phyloP scores from a whole-genome alignment of 148 eudicot species.

The Amaranthus cruentus region DNA sequence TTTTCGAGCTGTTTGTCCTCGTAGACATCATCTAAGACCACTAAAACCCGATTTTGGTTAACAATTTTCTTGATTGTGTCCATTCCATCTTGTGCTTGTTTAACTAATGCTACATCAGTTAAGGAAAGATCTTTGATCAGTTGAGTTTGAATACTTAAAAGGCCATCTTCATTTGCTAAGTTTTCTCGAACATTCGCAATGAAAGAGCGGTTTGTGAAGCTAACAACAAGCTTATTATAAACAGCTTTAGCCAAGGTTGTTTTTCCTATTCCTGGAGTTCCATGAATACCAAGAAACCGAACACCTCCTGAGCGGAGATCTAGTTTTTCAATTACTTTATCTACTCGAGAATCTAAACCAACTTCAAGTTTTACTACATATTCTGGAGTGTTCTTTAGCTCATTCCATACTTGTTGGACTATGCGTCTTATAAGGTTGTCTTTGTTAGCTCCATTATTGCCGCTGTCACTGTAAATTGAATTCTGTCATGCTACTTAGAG shows the following conservation, averaged over 20 bases:
- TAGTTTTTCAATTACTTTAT: conserved; percentile 26
- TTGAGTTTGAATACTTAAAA: conserved; percentile 22
- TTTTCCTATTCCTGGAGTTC: conserved; percentile 64
- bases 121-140: conserved; percentile 31
- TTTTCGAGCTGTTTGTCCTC: conserved; percentile 26
- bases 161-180: conserved; percentile 20
- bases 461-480: conserved; percentile 3
- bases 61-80: conserved; percentile 11
- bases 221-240: conserved; percentile 41
- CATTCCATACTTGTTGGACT: conserved; percentile 37
- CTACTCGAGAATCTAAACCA: conserved; percentile 44
- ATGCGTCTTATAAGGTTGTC: conserved; percentile 26
- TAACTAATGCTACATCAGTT: background rate
- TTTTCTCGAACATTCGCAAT: conserved; percentile 42
- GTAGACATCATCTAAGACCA: conserved; percentile 56
- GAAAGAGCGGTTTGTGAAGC: conserved; percentile 40
- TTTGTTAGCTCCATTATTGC: conserved; percentile 31
- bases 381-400: conserved; percentile 45
- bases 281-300: conserved; percentile 43
- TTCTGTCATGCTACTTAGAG: conserved; percentile 2
- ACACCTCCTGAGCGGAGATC: conserved; percentile 22
- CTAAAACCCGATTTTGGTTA: conserved; percentile 28
- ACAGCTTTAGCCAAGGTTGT: conserved; percentile 64
- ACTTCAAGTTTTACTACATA: conserved; percentile 36
- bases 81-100: conserved; percentile 18